phyloP scores from a whole-genome alignment of 805 yeast genomes.

The Debaryomyces prosopidis region DNA sequence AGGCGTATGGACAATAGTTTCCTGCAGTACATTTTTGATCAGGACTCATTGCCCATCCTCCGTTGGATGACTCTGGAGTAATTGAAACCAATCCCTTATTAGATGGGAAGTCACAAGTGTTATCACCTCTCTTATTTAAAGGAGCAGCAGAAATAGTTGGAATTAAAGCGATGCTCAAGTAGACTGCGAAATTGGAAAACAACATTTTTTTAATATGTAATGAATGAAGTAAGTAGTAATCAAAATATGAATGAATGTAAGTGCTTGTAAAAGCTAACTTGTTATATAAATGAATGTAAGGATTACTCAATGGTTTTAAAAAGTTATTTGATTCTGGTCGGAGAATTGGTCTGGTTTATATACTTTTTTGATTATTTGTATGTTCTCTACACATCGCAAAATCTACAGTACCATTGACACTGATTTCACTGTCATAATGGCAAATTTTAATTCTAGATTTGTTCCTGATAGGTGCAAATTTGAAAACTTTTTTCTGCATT shows the following conservation, averaged over 20 bases:
- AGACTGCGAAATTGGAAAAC: constrained; percentile 8
- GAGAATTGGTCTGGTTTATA: background rate
- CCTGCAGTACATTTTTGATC: constrained; percentile 75
- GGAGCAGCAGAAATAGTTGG: constrained; percentile 21
- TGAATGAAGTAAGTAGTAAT: background rate
- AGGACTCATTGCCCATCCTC: constrained; percentile 85
- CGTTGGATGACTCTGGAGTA: constrained; percentile 56
- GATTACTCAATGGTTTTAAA: background rate
- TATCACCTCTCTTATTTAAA: constrained; percentile 23
- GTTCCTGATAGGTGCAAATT: background rate
- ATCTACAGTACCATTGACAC: no score
- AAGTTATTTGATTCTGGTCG: background rate
- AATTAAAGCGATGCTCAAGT: constrained; percentile 12
- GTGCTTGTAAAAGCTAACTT: background rate
- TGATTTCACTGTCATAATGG: background rate
- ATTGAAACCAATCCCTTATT: constrained; percentile 69
- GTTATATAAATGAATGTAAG: constrained; percentile 1
- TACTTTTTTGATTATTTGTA: background rate
- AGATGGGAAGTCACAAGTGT: constrained; percentile 68
- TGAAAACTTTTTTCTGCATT: background rate
- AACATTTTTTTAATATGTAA: constrained; percentile 6
- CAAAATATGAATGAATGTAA: constrained; percentile 1
- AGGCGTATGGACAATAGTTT: constrained; percentile 88
- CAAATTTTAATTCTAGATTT: background rate
- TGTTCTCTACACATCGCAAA: background rate